Evolutionary conservation across 345 rosid species (phyloP), one percentile per base, ranked within the genome.

Genomic region (Geranium rotundifolium): DNA sequence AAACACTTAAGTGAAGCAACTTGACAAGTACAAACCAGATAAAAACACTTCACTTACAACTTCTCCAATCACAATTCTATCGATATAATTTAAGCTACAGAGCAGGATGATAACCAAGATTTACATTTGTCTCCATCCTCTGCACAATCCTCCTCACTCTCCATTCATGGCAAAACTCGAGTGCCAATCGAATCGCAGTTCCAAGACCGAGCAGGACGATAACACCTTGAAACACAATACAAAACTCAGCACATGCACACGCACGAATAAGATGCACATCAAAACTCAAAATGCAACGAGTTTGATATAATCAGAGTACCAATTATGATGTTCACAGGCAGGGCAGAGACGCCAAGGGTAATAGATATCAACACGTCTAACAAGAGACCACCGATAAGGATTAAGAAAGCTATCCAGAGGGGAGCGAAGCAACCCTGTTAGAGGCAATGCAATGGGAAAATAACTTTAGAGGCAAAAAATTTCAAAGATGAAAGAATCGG

Each of bases 201-300:
- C 96, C 96, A 58, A 91, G 82, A 10, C 98, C 98, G n/a, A 91
- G 88, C 75, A 91, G 88, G 19, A 88, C 87, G 64, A 91, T 86
- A 34, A 91, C 90, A 72, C 96, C 97, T 90, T 79, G 27, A 23
- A 23, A 23, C 27, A 23, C 27, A 2, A 23, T 23, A 23, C 27
- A 31, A 23, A 27, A 37, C 23, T 55, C 29, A 58, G 16, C 50
- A 41, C 57, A 19, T 61, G 59, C 70, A 59, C 69, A 68, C 29
- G 15, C 61, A 57, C n/a, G n/a, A n/a, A 61, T 62, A 59, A 37
- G 29, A 57, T 20, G 4, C 14, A 19, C 18, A 37, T 23, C 27
- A 23, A 23, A 23, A 23, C 27, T 17, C 29, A 57, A 23, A 30
- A 19, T 23, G 27, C 27, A 23, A 23, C 27, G 27, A 46, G 12